Conservation (phyloP, 345 rosid species). For the Brassica nigra region DNA sequence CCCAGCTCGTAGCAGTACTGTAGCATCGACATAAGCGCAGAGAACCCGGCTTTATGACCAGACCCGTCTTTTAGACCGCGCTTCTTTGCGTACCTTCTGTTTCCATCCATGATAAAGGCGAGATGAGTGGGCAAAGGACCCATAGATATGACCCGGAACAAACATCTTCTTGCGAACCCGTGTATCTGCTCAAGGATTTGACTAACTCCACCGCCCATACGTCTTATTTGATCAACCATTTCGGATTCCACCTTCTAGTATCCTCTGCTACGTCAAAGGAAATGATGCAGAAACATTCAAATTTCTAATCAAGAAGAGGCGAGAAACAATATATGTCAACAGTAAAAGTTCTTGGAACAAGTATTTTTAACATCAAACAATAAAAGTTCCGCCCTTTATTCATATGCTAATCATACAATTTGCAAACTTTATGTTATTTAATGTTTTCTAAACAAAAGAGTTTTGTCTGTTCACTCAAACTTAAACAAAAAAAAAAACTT, state of each 20-base stretch:
- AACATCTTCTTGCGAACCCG: constrained; percentile 46
- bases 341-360: too few species aligned
- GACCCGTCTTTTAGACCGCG: constrained; percentile 20
- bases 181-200: constrained; percentile 27
- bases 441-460: background rate
- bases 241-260: constrained; percentile 11
- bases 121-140: constrained; percentile 63
- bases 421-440: background rate
- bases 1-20: constrained; percentile 73
- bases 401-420: background rate
- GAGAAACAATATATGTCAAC: too few species aligned
- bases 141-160: constrained; percentile 48
- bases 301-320: too few species aligned
- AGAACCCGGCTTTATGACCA: constrained; percentile 62
- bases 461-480: background rate
- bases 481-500: background rate
- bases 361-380: background rate
- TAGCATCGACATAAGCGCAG: constrained; percentile 61
- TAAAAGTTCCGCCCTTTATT: background rate
- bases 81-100: constrained; percentile 47
- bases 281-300: background rate
- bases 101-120: constrained; percentile 70
- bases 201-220: constrained; percentile 14
- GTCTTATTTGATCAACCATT: background rate
- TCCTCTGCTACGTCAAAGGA: constrained; percentile 2